Evolutionary conservation across 2,329 filamentous ascomycete species (phyloP).

Genomic region (Aureobasidium mangrovei): DNA sequence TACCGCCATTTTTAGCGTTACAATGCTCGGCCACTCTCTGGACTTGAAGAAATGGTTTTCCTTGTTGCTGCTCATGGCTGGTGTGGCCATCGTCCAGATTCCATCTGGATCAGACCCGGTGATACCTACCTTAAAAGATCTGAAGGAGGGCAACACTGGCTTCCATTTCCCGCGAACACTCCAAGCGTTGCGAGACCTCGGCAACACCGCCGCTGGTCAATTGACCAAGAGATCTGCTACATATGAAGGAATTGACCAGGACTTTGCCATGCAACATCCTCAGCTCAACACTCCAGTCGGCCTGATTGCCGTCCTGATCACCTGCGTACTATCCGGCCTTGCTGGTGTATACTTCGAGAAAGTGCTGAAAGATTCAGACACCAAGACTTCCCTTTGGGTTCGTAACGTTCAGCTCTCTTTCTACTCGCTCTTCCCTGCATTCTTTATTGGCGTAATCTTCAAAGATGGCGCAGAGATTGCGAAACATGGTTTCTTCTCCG

Average conservation of each 20-base stretch:
- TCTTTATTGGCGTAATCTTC: slow-evolving; percentile 77
- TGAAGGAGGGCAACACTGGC: slow-evolving; percentile 49
- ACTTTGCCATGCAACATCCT: slow-evolving; percentile 44
- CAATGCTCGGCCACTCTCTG: slow-evolving; percentile 63
- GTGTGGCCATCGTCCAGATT: slow-evolving; percentile 78
- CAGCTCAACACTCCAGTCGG: slow-evolving; percentile 72
- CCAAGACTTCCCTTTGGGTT: slow-evolving; percentile 75
- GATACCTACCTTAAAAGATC: slow-evolving; percentile 48
- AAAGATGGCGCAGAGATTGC: slow-evolving; percentile 79
- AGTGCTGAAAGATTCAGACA: slow-evolving; percentile 75
- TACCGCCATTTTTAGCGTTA: slow-evolving; percentile 77
- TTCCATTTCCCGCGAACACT: slow-evolving; percentile 69
- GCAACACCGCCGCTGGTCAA: slow-evolving; percentile 40
- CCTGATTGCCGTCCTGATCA: slow-evolving; percentile 65
- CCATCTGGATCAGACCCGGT: slow-evolving; percentile 50
- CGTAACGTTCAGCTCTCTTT: slow-evolving; percentile 91
- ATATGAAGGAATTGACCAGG: slow-evolving; percentile 75
- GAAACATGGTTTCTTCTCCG: slow-evolving; percentile 82
- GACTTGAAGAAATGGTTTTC: slow-evolving; percentile 70
- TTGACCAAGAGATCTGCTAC: slow-evolving; percentile 69
- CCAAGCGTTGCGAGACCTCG: slow-evolving; percentile 63
- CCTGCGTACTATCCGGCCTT: slow-evolving; percentile 72
- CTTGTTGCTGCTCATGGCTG: slow-evolving; percentile 67
- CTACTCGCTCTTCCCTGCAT: slow-evolving; percentile 83
- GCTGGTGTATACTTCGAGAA: slow-evolving; percentile 87